Base-by-base conservation (phyloP, 768 basidiomycete species). In the Pulveroboletus sp. region DNA sequence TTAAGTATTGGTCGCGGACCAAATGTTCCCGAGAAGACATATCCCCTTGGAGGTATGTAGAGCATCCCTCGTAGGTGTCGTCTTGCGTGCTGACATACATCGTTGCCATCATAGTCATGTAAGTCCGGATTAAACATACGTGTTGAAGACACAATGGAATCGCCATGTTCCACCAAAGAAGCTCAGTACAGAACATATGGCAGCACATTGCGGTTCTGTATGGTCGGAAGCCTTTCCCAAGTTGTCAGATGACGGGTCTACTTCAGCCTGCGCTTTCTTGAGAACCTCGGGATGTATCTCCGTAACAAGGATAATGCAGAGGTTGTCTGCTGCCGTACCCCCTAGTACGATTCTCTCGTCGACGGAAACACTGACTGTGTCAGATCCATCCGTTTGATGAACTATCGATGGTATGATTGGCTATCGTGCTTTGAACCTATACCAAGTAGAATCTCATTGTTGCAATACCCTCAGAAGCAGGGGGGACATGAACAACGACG, bases 341-440 rank as follows among this genome's bases (percentile, higher is more conserved):
- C n/a, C n/a, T n/a, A n/a, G n/a, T n/a, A n/a, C n/a, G n/a, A n/a
- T n/a, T n/a, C n/a, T n/a, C n/a, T n/a, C n/a, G n/a, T n/a, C n/a
- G n/a, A n/a, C n/a, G n/a, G n/a, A n/a, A n/a, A n/a, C n/a, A n/a
- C n/a, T n/a, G n/a, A n/a, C n/a, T n/a, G 54, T 59, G 11, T 62
- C 57, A 3, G 55, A 27, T 42, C 49, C 61, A 23, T 35, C 78
- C 76, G 35, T 37, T 30, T 30, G 10, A 41, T 13, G 6, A 32
- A n/a, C n/a, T n/a, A n/a, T n/a, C n/a, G n/a, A n/a, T n/a, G n/a
- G n/a, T n/a, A n/a, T n/a, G n/a, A n/a, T n/a, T n/a, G n/a, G n/a
- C n/a, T n/a, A n/a, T n/a, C 23, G 40, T 35, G 8, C 27, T 2
- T 10, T 1, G 9, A 50, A 38, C 10, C 10, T 49, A 24, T 47